These are phyloP conservation scores for Fraxinus anomala DNA, from an alignment of 257 asterid genomes.

Conservation along the genomic window DNA sequence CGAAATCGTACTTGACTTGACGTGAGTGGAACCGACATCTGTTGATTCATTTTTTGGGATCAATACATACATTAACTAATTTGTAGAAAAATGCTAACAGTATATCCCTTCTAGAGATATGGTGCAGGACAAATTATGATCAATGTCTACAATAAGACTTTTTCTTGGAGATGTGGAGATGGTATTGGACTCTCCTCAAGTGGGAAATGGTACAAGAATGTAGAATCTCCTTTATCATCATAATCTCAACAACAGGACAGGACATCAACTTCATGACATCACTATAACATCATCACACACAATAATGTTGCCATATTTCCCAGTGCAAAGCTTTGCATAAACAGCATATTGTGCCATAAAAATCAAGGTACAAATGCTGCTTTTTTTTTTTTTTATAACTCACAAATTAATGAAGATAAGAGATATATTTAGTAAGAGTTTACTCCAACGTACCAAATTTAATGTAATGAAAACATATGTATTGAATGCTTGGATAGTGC, in stretches of 20 bases:
- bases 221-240: slow-evolving; percentile 27
- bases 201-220: slow-evolving; percentile 26
- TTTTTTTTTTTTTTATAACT: neutral
- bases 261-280: slow-evolving; percentile 13
- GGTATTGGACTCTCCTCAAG: slow-evolving; percentile 1
- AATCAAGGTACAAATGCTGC: neutral
- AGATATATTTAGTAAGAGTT: no score
- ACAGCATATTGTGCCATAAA: neutral
- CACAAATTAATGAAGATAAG: no score
- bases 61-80: neutral
- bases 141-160: neutral
- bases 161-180: neutral
- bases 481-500: neutral
- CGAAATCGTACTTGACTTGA: no score
- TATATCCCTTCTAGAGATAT: neutral
- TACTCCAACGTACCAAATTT: neutral
- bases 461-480: no score
- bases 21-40: no score
- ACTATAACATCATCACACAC: neutral
- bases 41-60: no score
- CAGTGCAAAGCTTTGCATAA: neutral
- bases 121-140: neutral
- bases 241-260: slow-evolving; percentile 25
- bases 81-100: slow-evolving; percentile 14
- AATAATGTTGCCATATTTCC: neutral